These are phyloP conservation scores for Gossypium davidsonii DNA, from an alignment of 441 rosid genomes.

Conservation along the genomic window DNA sequence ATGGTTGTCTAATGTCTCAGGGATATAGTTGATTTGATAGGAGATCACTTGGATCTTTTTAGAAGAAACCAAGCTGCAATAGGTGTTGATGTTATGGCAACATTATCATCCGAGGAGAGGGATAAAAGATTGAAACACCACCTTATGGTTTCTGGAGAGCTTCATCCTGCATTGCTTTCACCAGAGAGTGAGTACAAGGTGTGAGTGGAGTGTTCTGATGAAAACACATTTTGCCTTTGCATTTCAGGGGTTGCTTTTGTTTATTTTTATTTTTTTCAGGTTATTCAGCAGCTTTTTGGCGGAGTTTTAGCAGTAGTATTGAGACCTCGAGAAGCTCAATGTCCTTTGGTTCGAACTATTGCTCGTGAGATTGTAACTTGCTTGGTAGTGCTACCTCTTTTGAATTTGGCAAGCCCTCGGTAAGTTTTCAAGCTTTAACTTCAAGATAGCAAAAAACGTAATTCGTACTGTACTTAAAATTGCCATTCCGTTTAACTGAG, in stretches of 20 bases:
- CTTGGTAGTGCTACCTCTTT: conserved; percentile 80
- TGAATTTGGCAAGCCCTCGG: conserved; percentile 83
- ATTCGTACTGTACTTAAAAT: neutral
- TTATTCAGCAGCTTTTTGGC: conserved; percentile 70
- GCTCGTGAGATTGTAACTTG: conserved; percentile 95
- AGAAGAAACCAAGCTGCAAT: conserved; percentile 88
- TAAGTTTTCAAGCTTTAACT: conserved; percentile 32
- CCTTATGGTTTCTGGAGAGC: conserved; percentile 79
- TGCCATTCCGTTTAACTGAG: neutral
- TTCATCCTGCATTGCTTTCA: conserved; percentile 87
- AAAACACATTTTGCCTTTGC: conserved; percentile 2
- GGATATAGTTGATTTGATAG: conserved; percentile 86
- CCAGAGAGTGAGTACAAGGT: conserved; percentile 99
- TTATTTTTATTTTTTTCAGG: conserved; percentile 36
- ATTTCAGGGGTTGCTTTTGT: conserved; percentile 14
- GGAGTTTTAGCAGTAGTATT: conserved; percentile 81
- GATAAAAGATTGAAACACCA: conserved; percentile 88
- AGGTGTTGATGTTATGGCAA: conserved; percentile 86
- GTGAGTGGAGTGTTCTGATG: conserved; percentile 44
- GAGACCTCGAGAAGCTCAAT: conserved; percentile 83
- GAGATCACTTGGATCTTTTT: conserved; percentile 87
- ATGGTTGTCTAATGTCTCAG: conserved; percentile 42
- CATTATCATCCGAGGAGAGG: conserved; percentile 82
- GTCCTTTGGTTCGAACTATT: conserved; percentile 79
- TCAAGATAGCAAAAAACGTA: neutral